Evolutionary conservation across 202 grass and related monocot genomes (phyloP), one percentile per base, ranked within the genome.

Genomic region (Schoenoplectus tabernaemontani): DNA sequence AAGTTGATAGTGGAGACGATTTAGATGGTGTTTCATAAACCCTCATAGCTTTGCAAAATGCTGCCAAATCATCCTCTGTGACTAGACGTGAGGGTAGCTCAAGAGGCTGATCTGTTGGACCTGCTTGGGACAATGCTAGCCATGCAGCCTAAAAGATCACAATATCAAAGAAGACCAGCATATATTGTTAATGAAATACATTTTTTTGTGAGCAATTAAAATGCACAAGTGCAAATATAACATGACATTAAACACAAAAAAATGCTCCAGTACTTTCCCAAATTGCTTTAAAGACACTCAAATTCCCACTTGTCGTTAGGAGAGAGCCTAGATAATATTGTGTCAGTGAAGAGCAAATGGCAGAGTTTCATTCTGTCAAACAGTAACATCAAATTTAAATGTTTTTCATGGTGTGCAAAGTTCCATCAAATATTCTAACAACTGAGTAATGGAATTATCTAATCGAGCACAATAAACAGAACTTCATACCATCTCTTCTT

Each of bases 41-140:
- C 88, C 87, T 93, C 92, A 99, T 91, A 83, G 90, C 96, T 81
- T 96, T 86, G 57, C 85, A 99, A 77, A 99, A 91, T 38, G 92
- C 36, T 13, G 81, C 86, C 47, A 99, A 83, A 67, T 99, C 96
- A 59, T 96, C 83, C 73, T 96, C 96, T 68, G 90, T 96, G 38
- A 99, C 82, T 85, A 99, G 92, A 88, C 96, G 96, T 57, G 96
- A 87, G 66, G 96, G 96, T 81, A 76, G 81, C 50, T 78, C 59
- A 81, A 46, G 76, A 72, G 65, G 87, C 88, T 68, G 84, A 60
- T 44, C 80, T 89, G 87, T 85, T 84, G 82, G 89, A 89, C 86
- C 74, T 79, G 82, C 86, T 46, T 96, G 86, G 86, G 89, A 76
- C 86, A 91, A 66, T 59, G 71, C 89, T 87, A 85, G 83, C 96